phyloP scores from a whole-genome alignment of 2,329 filamentous ascomycete species.

The Paraconiothyrium brasiliense region DNA sequence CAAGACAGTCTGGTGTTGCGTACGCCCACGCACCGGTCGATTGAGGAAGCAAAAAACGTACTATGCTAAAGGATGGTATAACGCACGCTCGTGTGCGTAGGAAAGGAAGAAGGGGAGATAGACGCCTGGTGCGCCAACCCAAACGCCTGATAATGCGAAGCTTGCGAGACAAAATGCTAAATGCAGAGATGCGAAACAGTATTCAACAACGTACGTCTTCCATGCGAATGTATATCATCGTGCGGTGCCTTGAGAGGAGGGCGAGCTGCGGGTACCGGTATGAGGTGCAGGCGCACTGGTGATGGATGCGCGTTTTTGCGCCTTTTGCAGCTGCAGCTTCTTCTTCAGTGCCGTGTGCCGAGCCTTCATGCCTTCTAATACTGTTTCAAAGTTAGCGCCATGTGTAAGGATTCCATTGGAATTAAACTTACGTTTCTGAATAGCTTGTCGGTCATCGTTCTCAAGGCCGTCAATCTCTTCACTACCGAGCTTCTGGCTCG shows the following conservation, averaged over 20 bases:
- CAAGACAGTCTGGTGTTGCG: slow-evolving; percentile 12
- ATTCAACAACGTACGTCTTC: neutral
- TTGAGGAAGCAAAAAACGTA: neutral
- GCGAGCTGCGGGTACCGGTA: slow-evolving; percentile 42
- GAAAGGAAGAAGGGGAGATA: slow-evolving; percentile 21
- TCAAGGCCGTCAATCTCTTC: slow-evolving; percentile 66
- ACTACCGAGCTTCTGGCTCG: slow-evolving; percentile 56
- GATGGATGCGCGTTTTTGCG: slow-evolving; percentile 47
- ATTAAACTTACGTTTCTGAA: slow-evolving; percentile 73
- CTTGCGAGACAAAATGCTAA: slow-evolving; percentile 20
- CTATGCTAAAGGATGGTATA: slow-evolving; percentile 9
- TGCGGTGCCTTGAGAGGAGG: slow-evolving; percentile 41
- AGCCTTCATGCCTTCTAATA: slow-evolving; percentile 56
- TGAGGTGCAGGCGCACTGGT: slow-evolving; percentile 43
- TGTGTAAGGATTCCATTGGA: neutral
- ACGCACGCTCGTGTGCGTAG: neutral
- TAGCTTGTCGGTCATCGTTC: slow-evolving; percentile 75
- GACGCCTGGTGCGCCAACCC: slow-evolving; percentile 28
- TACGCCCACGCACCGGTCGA: slow-evolving; percentile 1
- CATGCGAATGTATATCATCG: slow-evolving; percentile 22
- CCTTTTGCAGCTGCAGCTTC: slow-evolving; percentile 55
- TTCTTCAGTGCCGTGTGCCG: slow-evolving; percentile 55
- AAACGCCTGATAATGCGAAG: slow-evolving; percentile 40
- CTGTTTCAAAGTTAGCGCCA: slow-evolving; percentile 45
- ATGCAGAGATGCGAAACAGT: slow-evolving; percentile 20